Conservation (phyloP, 441 rosid genomes). For the Melastoma candidum region DNA sequence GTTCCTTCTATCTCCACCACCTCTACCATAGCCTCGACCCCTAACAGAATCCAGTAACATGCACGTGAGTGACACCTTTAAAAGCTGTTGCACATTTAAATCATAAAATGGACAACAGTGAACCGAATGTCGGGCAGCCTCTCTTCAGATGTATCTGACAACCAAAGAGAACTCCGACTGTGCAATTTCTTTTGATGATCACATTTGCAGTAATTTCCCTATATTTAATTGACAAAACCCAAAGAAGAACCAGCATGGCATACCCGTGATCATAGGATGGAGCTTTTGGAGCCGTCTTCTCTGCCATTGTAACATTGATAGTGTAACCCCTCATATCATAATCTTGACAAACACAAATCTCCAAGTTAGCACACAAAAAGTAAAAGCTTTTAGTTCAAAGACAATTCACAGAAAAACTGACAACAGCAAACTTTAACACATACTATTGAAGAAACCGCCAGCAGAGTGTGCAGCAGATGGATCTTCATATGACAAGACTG, state of each 20-base stretch:
- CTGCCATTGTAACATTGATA: constrained; percentile 86
- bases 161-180: no score
- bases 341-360: constrained; percentile 23
- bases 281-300: constrained; percentile 66
- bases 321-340: constrained; percentile 69
- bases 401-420: not conserved
- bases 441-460: constrained; percentile 79
- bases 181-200: not conserved
- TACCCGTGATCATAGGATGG: constrained; percentile 58
- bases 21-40: constrained; percentile 42
- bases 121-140: no score
- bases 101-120: no score
- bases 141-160: no score
- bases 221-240: not conserved
- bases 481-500: constrained; percentile 82
- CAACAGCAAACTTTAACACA: constrained; percentile 6
- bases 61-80: constrained; percentile 36
- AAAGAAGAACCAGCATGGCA: constrained; percentile 2
- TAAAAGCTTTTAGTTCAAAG: constrained; percentile 1
- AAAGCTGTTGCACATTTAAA: no score
- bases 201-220: not conserved
- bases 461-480: constrained; percentile 94
- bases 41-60: constrained; percentile 3
- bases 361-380: constrained; percentile 13
- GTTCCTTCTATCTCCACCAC: constrained; percentile 25